phyloP scores from a whole-genome alignment of 2,329 filamentous ascomycete genomes.

The Coniochaeta sp. region DNA sequence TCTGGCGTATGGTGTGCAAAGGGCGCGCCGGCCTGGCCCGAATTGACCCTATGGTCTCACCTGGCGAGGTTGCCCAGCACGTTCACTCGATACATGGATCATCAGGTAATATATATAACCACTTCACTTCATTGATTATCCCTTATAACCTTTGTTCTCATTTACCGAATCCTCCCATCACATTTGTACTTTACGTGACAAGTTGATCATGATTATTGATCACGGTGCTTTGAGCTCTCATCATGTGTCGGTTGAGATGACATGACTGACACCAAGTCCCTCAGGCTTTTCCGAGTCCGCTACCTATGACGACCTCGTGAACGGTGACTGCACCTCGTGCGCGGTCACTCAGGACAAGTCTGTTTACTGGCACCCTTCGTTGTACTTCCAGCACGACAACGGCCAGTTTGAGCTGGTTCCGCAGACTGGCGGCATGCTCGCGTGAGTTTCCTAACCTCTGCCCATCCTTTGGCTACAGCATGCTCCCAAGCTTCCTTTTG shows the following conservation, averaged over 20 bases:
- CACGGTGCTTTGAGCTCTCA: not conserved
- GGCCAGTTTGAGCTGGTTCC: slow-evolving; percentile 61
- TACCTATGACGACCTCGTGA: slow-evolving; percentile 47
- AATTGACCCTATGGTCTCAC: slow-evolving; percentile 69
- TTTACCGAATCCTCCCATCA: too few species aligned
- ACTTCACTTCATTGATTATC: not conserved
- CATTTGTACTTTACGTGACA: too few species aligned
- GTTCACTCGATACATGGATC: slow-evolving; percentile 71
- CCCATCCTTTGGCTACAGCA: not conserved
- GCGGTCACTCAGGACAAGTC: slow-evolving; percentile 74
- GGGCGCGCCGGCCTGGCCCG: slow-evolving; percentile 61
- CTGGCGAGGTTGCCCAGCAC: slow-evolving; percentile 54
- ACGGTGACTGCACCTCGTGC: slow-evolving; percentile 71
- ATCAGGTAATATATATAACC: slow-evolving; percentile 50
- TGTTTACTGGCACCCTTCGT: slow-evolving; percentile 75
- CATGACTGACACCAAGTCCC: not conserved
- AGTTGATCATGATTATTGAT: not conserved
- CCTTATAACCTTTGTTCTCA: too few species aligned
- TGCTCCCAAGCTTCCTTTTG: not conserved
- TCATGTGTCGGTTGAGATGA: not conserved
- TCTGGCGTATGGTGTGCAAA: slow-evolving; percentile 87
- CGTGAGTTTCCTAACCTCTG: slow-evolving; percentile 47
- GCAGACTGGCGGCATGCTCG: slow-evolving; percentile 77
- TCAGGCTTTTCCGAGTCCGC: slow-evolving; percentile 59
- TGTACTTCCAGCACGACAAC: slow-evolving; percentile 70